Evolutionary conservation across 2,329 filamentous ascomycete species (phyloP).

Genomic region (Fusarium concolor): DNA sequence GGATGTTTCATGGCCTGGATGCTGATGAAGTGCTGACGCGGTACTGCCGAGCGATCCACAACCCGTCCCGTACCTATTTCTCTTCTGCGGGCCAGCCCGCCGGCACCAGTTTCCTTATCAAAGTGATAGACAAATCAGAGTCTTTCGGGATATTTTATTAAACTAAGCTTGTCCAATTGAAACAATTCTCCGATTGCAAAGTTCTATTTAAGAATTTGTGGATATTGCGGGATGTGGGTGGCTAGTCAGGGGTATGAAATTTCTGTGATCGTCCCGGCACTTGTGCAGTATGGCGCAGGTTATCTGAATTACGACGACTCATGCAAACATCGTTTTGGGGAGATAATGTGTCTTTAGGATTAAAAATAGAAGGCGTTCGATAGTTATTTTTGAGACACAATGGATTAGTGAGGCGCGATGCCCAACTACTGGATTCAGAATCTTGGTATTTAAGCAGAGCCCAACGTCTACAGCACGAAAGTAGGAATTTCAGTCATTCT

Average conservation of each 20-base stretch:
- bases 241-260: too few relatives aligned
- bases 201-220: neutral
- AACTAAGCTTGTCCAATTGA: neutral
- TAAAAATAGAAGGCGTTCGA: too few relatives aligned
- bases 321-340: too few relatives aligned
- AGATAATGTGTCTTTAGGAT: too few relatives aligned
- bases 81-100: neutral
- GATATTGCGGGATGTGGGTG: slow-evolving; percentile 9
- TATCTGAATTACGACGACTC: neutral
- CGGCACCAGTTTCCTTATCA: too few relatives aligned
- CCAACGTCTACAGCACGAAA: too few relatives aligned
- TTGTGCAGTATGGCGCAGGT: neutral
- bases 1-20: neutral
- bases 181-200: neutral
- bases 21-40: slow-evolving; percentile 1
- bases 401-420: too few relatives aligned
- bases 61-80: neutral
- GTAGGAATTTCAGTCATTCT: too few relatives aligned
- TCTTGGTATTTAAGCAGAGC: too few relatives aligned
- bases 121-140: neutral
- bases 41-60: neutral
- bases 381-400: too few relatives aligned
- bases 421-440: too few relatives aligned
- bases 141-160: neutral
- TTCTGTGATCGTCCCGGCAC: neutral